Conservation (phyloP, 2,329 filamentous ascomycete species). For the Aspergillus fijiensis region DNA sequence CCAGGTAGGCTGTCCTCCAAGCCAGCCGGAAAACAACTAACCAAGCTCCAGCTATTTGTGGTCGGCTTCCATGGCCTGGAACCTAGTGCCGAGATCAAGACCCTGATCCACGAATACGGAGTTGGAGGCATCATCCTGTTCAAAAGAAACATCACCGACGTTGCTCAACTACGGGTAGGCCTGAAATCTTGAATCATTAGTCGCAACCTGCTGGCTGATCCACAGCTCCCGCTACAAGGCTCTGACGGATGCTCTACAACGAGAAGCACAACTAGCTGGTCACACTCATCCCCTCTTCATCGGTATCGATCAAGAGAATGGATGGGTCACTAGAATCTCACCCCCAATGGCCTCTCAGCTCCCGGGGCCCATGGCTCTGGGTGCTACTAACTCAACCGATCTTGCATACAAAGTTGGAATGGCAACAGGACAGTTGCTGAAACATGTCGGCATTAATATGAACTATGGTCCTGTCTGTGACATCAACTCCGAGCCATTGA, state of each 20-base stretch:
- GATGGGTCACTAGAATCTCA: slow-evolving; percentile 44
- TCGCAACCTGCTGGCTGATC: slow-evolving; percentile 2
- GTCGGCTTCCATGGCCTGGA: slow-evolving; percentile 45
- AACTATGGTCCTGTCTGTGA: slow-evolving; percentile 49
- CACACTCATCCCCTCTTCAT: slow-evolving; percentile 46
- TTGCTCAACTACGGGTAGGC: slow-evolving; percentile 38
- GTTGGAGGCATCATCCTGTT: slow-evolving; percentile 46
- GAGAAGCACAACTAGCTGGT: slow-evolving; percentile 40
- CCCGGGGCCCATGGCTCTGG: slow-evolving; percentile 47
- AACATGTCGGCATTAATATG: slow-evolving; percentile 46
- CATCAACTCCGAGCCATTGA: slow-evolving; percentile 46
- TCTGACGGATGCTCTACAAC: slow-evolving; percentile 38
- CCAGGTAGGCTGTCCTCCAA: slow-evolving; percentile 27
- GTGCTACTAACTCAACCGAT: slow-evolving; percentile 39
- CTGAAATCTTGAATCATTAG: neutral
- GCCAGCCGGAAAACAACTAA: neutral
- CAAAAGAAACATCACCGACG: slow-evolving; percentile 42
- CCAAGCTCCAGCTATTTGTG: slow-evolving; percentile 41
- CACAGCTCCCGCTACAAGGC: slow-evolving; percentile 18
- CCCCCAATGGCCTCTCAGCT: slow-evolving; percentile 42
- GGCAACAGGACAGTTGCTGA: slow-evolving; percentile 42
- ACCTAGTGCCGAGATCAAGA: slow-evolving; percentile 44
- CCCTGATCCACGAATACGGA: slow-evolving; percentile 42
- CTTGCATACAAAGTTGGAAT: slow-evolving; percentile 38
- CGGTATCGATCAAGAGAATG: slow-evolving; percentile 49